Conservation (phyloP, 768 basidiomycete genomes). For the Tulasnella sp. region DNA sequence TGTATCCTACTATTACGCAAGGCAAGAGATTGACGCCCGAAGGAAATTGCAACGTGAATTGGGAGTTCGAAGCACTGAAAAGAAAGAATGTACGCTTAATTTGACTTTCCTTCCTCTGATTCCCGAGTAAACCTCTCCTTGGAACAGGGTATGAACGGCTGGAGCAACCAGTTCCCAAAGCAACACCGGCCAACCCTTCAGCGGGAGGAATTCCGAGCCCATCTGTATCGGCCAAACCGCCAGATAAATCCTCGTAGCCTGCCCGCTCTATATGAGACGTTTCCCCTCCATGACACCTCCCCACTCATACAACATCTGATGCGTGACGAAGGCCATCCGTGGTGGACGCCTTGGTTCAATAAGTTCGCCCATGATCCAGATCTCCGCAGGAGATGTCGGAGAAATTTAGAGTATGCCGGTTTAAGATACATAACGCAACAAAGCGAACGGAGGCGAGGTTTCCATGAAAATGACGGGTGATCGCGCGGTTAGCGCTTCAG, state of each 20-base stretch:
- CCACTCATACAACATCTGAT: not conserved
- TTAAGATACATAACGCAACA: too few species aligned
- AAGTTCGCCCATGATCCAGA: not conserved
- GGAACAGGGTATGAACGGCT: conserved; percentile 21
- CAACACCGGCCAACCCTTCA: not conserved
- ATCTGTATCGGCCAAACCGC: not conserved
- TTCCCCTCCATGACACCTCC: not conserved
- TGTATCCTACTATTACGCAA: conserved; percentile 36
- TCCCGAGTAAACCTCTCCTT: not conserved
- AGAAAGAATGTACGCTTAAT: conserved; percentile 30
- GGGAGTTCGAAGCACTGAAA: conserved; percentile 32
- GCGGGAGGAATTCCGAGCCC: not conserved
- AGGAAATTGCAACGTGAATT: conserved; percentile 30
- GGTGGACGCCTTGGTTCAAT: not conserved
- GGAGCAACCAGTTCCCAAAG: not conserved
- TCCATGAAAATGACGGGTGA: too few species aligned
- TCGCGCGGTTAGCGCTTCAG: too few species aligned
- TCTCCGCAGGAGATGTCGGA: not conserved
- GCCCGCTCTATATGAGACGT: not conserved
- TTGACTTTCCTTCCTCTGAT: not conserved
- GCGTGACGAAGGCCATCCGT: not conserved
- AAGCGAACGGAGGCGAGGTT: too few species aligned
- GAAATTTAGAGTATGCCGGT: too few species aligned
- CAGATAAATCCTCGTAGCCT: not conserved
- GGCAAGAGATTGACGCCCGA: conserved; percentile 34